Evolutionary conservation across 208 protist genomes (phyloP).

Genomic region (Trypanosoma caninum): DNA sequence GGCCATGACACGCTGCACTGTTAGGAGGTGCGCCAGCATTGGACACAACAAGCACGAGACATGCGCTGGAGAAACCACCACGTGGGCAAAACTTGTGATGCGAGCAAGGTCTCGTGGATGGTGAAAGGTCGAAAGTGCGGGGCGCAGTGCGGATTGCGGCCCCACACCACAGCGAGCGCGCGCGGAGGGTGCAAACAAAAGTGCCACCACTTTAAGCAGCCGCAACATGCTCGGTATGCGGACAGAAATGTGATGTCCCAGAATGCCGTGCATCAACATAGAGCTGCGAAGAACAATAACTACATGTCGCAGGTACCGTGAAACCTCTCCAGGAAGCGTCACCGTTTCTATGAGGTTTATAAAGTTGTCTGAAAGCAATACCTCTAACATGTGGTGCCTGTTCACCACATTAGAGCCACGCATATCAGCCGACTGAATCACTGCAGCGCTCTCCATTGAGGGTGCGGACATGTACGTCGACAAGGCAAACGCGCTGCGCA

Average conservation of each 20-base stretch:
- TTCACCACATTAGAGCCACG: slow-evolving; percentile 71
- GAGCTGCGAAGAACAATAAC: slow-evolving; percentile 65
- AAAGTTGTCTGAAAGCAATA: slow-evolving; percentile 50
- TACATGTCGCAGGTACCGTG: slow-evolving; percentile 77
- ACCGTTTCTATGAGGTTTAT: slow-evolving; percentile 58
- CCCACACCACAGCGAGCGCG: slow-evolving; percentile 8
- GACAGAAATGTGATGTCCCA: slow-evolving; percentile 16
- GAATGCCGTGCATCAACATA: slow-evolving; percentile 25
- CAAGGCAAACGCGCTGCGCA: slow-evolving; percentile 72
- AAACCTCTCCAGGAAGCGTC: slow-evolving; percentile 45
- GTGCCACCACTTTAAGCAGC: slow-evolving; percentile 48
- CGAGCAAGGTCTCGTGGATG: not conserved
- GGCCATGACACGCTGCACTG: slow-evolving; percentile 27
- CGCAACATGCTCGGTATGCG: slow-evolving; percentile 40
- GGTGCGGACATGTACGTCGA: slow-evolving; percentile 77
- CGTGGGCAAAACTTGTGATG: slow-evolving; percentile 18
- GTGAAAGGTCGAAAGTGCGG: not conserved
- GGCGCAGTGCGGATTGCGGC: not conserved
- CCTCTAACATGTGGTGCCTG: slow-evolving; percentile 68
- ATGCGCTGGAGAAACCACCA: slow-evolving; percentile 32
- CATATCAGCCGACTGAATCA: slow-evolving; percentile 62
- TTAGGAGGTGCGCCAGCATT: slow-evolving; percentile 61
- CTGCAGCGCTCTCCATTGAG: slow-evolving; percentile 74
- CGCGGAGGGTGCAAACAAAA: slow-evolving; percentile 68
- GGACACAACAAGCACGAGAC: slow-evolving; percentile 67